A percentile compares a stretch with the other conserved stretches of the same genome.
phyloP scores from a whole-genome alignment of 805 yeast species.

The Metschnikowia shivogae region DNA sequence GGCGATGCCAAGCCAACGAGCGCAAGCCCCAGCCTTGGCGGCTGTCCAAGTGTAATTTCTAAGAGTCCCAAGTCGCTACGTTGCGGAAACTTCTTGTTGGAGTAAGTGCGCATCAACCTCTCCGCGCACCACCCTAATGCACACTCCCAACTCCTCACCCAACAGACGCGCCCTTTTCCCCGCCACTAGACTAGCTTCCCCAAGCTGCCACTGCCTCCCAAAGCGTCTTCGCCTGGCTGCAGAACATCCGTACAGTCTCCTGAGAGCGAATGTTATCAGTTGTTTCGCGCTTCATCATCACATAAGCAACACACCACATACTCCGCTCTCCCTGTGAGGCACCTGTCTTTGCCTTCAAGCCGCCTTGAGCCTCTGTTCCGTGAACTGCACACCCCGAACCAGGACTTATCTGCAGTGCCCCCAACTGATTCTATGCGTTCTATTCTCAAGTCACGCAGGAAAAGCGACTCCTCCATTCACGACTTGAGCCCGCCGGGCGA shows the following conservation, averaged over 20 bases:
- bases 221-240: neutral
- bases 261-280: neutral
- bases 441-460: slow-evolving; percentile 17
- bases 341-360: neutral
- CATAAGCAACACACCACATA: neutral
- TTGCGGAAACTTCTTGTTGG: too few species aligned
- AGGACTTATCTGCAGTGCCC: neutral
- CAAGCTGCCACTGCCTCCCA: neutral
- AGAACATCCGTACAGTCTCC: neutral
- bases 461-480: slow-evolving; percentile 17
- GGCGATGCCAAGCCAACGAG: too few species aligned
- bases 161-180: too few species aligned
- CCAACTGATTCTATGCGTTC: slow-evolving; percentile 12
- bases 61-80: too few species aligned
- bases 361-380: too few species aligned
- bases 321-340: neutral
- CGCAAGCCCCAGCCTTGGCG: too few species aligned
- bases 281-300: neutral
- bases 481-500: slow-evolving; percentile 12
- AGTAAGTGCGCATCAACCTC: too few species aligned
- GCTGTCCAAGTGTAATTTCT: too few species aligned
- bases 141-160: too few species aligned
- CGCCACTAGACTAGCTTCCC: neutral
- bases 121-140: too few species aligned
- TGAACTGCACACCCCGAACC: neutral